A percentile compares a stretch with the other conserved stretches of the same genome.
Conservation (phyloP, 2,329 filamentous ascomycete species). For the Phyllosticta ampelicida region DNA sequence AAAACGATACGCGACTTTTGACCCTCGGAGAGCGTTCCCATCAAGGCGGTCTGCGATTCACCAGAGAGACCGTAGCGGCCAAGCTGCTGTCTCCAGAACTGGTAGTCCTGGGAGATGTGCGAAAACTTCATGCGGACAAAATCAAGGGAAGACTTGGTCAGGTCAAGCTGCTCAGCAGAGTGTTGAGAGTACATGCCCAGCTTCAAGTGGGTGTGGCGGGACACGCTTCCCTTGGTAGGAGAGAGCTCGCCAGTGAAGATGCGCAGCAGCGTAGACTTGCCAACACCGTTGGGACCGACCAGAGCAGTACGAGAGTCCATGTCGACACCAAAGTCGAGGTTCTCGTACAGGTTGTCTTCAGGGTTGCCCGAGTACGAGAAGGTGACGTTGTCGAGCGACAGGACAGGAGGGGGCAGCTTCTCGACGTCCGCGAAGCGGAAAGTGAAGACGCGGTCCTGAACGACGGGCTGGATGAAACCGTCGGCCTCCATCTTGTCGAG, state of each 20-base stretch:
- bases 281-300: conserved; percentile 97
- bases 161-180: conserved; percentile 93
- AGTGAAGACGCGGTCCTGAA: conserved; percentile 77
- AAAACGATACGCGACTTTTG: conserved; percentile 99
- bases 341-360: conserved; percentile 88
- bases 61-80: conserved; percentile 89
- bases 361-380: conserved; percentile 92
- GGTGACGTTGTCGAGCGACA: conserved; percentile 93
- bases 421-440: conserved; percentile 99
- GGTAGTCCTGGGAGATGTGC: conserved; percentile 87
- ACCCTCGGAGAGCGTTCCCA: conserved; percentile 95
- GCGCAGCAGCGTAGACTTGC: conserved; percentile 91
- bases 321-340: conserved; percentile 96
- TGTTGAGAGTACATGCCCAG: conserved; percentile 97
- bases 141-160: conserved; percentile 95
- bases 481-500: conserved; percentile 99
- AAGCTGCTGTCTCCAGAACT: conserved; percentile 98
- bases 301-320: conserved; percentile 98
- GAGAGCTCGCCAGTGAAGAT: conserved; percentile 95
- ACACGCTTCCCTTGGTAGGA: conserved; percentile 70
- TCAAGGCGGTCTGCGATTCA: conserved; percentile 89
- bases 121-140: conserved; percentile 95
- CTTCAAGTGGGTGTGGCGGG: conserved; percentile 95
- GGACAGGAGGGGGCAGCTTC: conserved; percentile 94
- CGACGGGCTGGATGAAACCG: conserved; percentile 89